These are phyloP conservation scores for Capsicum baccatum DNA, from an alignment of 257 asterid species.

Conservation along the genomic window DNA sequence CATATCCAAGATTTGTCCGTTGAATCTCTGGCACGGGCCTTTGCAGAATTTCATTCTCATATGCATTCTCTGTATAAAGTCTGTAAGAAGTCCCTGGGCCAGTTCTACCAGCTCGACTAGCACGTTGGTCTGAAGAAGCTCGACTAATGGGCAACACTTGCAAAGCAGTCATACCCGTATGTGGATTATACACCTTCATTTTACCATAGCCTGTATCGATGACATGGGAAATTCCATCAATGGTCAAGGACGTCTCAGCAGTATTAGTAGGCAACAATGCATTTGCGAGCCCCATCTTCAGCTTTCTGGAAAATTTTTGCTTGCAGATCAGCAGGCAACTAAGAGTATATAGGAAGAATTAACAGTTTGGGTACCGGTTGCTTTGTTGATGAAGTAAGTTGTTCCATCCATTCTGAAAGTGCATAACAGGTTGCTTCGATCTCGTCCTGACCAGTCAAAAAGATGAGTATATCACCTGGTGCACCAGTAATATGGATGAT, in stretches of 20 bases:
- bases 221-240: conserved; percentile 86
- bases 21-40: conserved; percentile 94
- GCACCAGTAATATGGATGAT: conserved; percentile 85
- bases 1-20: conserved; percentile 88
- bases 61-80: conserved; percentile 81
- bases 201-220: conserved; percentile 92
- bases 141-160: conserved; percentile 96
- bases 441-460: conserved; percentile 99
- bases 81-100: conserved; percentile 34
- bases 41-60: conserved; percentile 84
- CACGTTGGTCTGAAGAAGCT: conserved; percentile 94
- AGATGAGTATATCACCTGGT: conserved; percentile 93
- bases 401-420: conserved; percentile 87
- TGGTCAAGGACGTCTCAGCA: conserved; percentile 94
- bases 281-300: conserved; percentile 91
- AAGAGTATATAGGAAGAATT: conserved; percentile 94
- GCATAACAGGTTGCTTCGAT: conserved; percentile 95
- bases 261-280: conserved; percentile 90
- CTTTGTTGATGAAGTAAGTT: conserved; percentile 61
- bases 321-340: conserved; percentile 93
- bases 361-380: conserved; percentile 77
- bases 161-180: conserved; percentile 98
- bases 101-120: conserved; percentile 98
- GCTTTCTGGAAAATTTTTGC: conserved; percentile 90
- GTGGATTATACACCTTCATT: conserved; percentile 90